A percentile compares a stretch with the other conserved stretches of the same genome.
Conservation (phyloP, 345 rosid genomes). For the Euclidium syriacum region DNA sequence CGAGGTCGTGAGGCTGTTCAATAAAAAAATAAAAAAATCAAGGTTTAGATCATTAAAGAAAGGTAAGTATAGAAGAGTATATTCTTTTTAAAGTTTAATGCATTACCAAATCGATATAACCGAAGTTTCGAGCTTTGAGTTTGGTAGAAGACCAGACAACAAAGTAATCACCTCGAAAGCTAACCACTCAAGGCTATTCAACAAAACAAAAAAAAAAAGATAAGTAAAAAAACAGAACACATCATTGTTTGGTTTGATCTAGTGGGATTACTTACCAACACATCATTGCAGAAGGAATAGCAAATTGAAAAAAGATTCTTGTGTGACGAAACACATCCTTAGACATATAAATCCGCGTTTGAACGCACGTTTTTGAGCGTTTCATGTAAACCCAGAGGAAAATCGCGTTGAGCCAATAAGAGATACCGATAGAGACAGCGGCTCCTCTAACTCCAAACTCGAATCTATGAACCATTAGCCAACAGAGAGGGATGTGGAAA, state of each 20-base stretch:
- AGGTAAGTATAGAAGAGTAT: neutral
- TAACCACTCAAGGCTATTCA: conserved; percentile 59
- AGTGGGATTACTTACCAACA: conserved; percentile 16
- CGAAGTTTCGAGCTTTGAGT: conserved; percentile 56
- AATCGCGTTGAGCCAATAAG: conserved; percentile 25
- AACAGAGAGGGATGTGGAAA: conserved; percentile 27
- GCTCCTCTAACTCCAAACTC: conserved; percentile 31
- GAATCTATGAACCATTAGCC: conserved; percentile 27
- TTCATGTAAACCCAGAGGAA: conserved; percentile 32
- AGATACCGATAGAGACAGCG: conserved; percentile 18
- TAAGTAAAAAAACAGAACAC: neutral
- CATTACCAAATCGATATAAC: conserved; percentile 52
- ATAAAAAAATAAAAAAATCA: neutral
- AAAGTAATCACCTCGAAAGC: conserved; percentile 52
- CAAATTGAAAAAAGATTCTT: conserved; percentile 21
- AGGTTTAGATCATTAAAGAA: neutral
- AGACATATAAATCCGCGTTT: conserved; percentile 10
- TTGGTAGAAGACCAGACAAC: conserved; percentile 56
- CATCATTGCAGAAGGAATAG: conserved; percentile 35
- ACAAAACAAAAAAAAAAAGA: neutral
- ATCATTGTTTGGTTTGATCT: neutral
- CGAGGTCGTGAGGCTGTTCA: conserved; percentile 31
- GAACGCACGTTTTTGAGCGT: conserved; percentile 1
- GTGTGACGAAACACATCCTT: conserved; percentile 27
- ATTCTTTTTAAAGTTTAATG: neutral